Evolutionary conservation across 1,139 yeast species (phyloP), one percentile per base, ranked within the genome.

Genomic region (Suzukiozyma palmioleophila): DNA sequence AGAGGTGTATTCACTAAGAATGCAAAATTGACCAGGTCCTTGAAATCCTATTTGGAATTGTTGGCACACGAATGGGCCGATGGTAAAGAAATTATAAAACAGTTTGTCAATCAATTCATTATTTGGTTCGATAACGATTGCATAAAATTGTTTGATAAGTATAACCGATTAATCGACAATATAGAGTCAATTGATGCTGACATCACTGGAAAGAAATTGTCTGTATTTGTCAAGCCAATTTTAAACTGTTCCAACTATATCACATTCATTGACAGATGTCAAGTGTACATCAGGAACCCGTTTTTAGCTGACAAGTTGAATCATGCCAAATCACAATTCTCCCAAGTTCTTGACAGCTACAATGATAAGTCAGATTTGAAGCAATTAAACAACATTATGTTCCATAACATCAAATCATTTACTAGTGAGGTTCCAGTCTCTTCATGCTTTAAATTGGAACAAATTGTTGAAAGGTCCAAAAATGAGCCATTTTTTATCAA

Each of bases 1-100:
- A 54, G 77, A 39, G 77, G 76, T 0, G 52, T 70, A 33, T 64
- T 64, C 51, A 70, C 76, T 33, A 66, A 64, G 44, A 69, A 69
- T 50, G 53, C 60, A 37, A 59, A 57, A 35, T 52, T 71, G 24
- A 48, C 66, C 15, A 44, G 55, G 11, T 33, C 60, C 3, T 48
- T 69, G 21, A 49, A 55, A 37, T 39, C 26, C 13, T 47, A 55
- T 25, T 36, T 47, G 10, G 46, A 43, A 3, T 57, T 53, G 13
- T 40, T 56, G 25, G 50, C 45, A 13, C 33, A 37, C 9, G 43
- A 46, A 9, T 43, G 45, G n/a, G 46, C 47, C 12, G 54, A 51
- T 27, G 60, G 56, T 16, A 54, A 50, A 28, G 64, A 58, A 33
- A 47, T 54, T 11, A 61, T 68, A 52, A 70, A 70, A 41, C 47